Evolutionary conservation across 306 rosid species (phyloP), one percentile per base, ranked within the genome.

Genomic region (Medicago lupulina): DNA sequence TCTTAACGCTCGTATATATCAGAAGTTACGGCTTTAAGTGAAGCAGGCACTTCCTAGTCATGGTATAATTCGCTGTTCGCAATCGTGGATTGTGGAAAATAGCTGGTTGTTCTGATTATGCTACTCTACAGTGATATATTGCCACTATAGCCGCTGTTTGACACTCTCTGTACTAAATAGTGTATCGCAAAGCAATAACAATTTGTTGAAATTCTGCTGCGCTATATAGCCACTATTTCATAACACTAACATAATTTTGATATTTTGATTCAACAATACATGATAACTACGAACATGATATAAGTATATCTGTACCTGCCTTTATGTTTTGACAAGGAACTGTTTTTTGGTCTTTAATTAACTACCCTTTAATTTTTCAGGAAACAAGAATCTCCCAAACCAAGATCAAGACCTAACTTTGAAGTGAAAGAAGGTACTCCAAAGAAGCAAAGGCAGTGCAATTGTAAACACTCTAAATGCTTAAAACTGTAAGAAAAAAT

Each of bases 391-490:
- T 95, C 97, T 76, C 97, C 97, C 19, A 89, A 87, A 83, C 84
- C 98, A 70, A 87, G 87, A 84, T 80, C 97, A 74, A 89, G 89
- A 79, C 80, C 90, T 41, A 87, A 84, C 82, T 78, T 87, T 81
- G 97, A 92, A 25, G 80, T 80, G 57, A 92, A 95, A 77, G 97
- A 90, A 17, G 81, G 85, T 59, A 95, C 99, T 75, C 99, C 97
- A 40, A 95, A 90, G 91, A 95, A 90, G 88, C 97, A 92, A 81
- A 92, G 92, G 70, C 99, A 95, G 89, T 95, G 99, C 82, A 95
- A 92, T 77, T 92, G 97, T 78, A 95, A 91, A 86, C 95, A 95
- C 81, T 95, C 98, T 44, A 91, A 88, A 80, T 95, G 98, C 85
- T 86, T 95, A 74, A 95, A 95, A 93, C 79, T 92, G 99, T 95